phyloP scores from a whole-genome alignment of 2,329 filamentous ascomycete species.

The Elsinoe arachidis region DNA sequence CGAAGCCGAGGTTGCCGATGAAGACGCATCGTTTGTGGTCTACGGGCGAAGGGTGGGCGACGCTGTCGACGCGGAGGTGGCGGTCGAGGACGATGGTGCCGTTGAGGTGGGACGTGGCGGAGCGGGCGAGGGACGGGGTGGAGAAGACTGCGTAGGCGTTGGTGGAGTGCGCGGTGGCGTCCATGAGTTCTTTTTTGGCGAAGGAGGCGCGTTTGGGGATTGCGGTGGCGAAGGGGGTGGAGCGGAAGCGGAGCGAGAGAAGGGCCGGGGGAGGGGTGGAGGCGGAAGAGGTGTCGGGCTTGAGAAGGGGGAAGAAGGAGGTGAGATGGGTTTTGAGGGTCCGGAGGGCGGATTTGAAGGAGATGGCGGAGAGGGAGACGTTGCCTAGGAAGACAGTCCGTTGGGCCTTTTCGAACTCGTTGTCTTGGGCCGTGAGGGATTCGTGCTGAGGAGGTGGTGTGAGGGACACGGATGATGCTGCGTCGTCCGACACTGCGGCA shows the following conservation, averaged over 20 bases:
- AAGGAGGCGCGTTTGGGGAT: conserved; percentile 92
- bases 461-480: conserved; percentile 32
- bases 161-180: conserved; percentile 80
- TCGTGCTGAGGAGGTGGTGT: conserved; percentile 53
- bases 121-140: conserved; percentile 62
- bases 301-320: conserved; percentile 57
- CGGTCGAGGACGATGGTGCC: conserved; percentile 75
- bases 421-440: conserved; percentile 34
- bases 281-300: conserved; percentile 12
- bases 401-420: conserved; percentile 65
- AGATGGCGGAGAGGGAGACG: conserved; percentile 74
- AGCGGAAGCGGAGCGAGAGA: conserved; percentile 89
- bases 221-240: conserved; percentile 71
- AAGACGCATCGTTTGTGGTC: conserved; percentile 91
- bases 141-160: conserved; percentile 93
- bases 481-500: conserved; percentile 30
- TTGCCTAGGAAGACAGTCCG: conserved; percentile 92
- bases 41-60: conserved; percentile 74
- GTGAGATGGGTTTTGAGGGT: conserved; percentile 65
- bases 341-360: conserved; percentile 73
- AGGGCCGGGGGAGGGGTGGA: conserved; percentile 51
- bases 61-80: conserved; percentile 81
- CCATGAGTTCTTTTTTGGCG: conserved; percentile 83
- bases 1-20: conserved; percentile 90
- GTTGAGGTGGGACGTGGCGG: conserved; percentile 70